Evolutionary conservation across 1,284 basidiomycete genomes (phyloP), one percentile per base, ranked within the genome.

Genomic region (Papiliotrema nemorosa): DNA sequence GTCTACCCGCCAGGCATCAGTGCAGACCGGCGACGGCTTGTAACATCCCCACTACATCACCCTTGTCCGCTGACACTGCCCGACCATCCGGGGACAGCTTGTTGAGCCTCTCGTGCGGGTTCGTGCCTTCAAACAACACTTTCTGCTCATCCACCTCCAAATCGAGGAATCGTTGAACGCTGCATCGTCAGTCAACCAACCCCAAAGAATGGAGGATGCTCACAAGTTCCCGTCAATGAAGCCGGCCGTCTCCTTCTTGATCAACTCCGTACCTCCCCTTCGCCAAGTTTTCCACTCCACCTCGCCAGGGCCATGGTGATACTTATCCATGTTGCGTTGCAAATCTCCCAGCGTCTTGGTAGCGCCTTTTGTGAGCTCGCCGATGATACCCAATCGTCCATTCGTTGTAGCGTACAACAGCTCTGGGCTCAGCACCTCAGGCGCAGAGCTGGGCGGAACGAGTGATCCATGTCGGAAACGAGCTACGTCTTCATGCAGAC

Each of bases 221-320:
- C 44, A 69, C 66, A 91, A 89, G 65, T 91, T 87, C 2, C 91
- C 92, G 60, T 97, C 91, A 25, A 96, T 78, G 78, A 96, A 92
- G 2, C 91, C 91, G 0, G 66, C 67, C 1, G 73, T 67, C 2
- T 66, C 80, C 73, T 43, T 72, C 58, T 54, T 86, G 80, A 47
- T 80, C 75, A 67, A 83, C 81, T 63, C 81, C 78, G 48, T 78
- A 73, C 54, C 84, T 79, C 60, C 79, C 63, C 40, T 78, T 42
- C 90, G 81, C 72, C 82, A 88, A 53, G 76, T 81, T 14, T 82
- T 77, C 69, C 90, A 88, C 35, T 78, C 79, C 12, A 80, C 68
- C 1, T 80, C 82, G 1, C 85, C 86, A 5, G 83, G 78, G 0
- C 79, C 82, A 42, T 77, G 69, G 35, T 83, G 66, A 27, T 78